These are phyloP conservation scores for Fraxinus latifolia DNA, from an alignment of 305 asterid species.

Conservation along the genomic window DNA sequence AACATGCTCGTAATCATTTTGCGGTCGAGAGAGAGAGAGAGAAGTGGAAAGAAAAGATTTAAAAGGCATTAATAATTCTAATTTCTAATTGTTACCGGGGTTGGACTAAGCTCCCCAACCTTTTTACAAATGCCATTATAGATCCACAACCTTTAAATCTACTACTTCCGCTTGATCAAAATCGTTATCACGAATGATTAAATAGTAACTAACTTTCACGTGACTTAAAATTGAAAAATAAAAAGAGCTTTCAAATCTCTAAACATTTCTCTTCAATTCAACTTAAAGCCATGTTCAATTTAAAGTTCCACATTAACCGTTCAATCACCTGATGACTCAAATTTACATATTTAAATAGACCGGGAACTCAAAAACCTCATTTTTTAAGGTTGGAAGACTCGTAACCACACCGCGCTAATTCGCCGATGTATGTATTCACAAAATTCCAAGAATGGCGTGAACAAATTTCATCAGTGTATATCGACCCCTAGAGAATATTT, in stretches of 20 bases:
- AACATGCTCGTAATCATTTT: neutral
- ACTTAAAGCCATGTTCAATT: neutral
- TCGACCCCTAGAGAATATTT: neutral
- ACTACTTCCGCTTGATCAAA: neutral
- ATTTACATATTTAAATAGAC: neutral
- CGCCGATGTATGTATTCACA: neutral
- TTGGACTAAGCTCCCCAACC: neutral
- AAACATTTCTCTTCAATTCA: neutral
- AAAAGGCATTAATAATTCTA: neutral
- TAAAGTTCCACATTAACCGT: neutral
- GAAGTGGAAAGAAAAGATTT: neutral
- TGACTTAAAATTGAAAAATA: neutral
- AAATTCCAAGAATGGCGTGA: neutral
- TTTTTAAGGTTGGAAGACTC: neutral
- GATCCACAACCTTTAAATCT: neutral
- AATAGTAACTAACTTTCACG: neutral
- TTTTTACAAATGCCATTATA: neutral
- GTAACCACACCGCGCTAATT: neutral
- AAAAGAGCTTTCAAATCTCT: neutral
- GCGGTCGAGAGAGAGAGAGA: neutral
- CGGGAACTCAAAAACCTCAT: neutral
- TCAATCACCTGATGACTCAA: neutral
- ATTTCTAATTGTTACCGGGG: neutral
- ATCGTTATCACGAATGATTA: neutral
- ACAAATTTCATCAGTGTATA: neutral